Evolutionary conservation across 345 rosid genomes (phyloP).

Genomic region (Ailanthus altissimus): DNA sequence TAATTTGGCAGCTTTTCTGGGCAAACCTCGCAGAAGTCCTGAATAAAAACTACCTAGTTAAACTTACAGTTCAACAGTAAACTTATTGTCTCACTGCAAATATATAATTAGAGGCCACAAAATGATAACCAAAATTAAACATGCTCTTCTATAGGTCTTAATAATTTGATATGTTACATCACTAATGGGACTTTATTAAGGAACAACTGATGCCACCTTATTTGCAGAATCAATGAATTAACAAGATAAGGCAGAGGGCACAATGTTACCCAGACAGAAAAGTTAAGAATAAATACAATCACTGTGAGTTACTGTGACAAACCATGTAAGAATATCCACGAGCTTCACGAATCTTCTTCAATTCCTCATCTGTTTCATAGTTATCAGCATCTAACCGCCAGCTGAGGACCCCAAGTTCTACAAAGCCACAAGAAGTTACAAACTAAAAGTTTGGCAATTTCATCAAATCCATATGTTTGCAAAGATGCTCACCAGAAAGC

Average conservation of each 20-base stretch:
- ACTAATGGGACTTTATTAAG: neutral
- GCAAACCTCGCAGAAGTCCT: conserved; percentile 91
- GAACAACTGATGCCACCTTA: neutral
- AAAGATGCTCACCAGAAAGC: conserved; percentile 54
- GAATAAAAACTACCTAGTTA: conserved; percentile 13
- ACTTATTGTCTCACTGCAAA: neutral
- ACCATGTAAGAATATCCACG: conserved; percentile 95
- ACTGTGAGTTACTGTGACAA: conserved; percentile 20
- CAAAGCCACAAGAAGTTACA: conserved; percentile 19
- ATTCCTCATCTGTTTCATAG: conserved; percentile 79
- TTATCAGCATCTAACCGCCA: conserved; percentile 91
- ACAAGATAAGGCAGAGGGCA: neutral
- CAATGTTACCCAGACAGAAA: neutral
- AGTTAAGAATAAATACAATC: neutral
- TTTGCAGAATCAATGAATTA: neutral
- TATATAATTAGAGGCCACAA: neutral
- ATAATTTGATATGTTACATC: neutral
- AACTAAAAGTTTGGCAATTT: neutral
- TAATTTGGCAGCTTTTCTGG: conserved; percentile 87
- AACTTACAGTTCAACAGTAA: neutral
- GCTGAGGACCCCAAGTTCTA: conserved; percentile 88
- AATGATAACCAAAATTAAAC: neutral
- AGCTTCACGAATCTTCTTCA: conserved; percentile 83
- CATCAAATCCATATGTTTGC: neutral
- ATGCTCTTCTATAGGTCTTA: neutral